Evolutionary conservation across 1,284 basidiomycete genomes (phyloP).

Genomic region (Rhodotorula sp.): DNA sequence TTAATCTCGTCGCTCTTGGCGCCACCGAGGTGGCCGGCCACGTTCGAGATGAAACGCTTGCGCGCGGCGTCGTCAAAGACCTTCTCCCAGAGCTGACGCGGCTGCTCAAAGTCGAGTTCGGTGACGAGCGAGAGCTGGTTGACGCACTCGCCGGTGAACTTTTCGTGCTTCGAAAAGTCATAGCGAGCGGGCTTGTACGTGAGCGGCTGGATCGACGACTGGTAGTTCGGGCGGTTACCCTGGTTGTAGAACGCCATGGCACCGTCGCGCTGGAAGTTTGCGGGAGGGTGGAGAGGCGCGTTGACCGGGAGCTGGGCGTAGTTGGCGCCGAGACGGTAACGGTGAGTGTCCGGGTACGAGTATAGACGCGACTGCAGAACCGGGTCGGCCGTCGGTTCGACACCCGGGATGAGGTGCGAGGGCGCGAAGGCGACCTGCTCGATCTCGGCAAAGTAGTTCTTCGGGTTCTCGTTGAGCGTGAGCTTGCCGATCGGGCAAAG

Average conservation of each 20-base stretch:
- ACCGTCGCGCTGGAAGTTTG: slow-evolving; percentile 73
- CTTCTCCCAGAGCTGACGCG: slow-evolving; percentile 71
- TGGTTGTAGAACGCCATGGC: slow-evolving; percentile 68
- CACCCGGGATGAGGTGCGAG: slow-evolving; percentile 77
- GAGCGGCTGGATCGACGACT: slow-evolving; percentile 69
- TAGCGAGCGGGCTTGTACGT: slow-evolving; percentile 55
- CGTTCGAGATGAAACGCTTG: slow-evolving; percentile 70
- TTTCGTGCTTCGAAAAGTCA: slow-evolving; percentile 60
- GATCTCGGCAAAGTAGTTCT: slow-evolving; percentile 47
- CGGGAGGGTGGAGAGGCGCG: slow-evolving; percentile 50
- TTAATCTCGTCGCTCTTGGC: slow-evolving; percentile 67
- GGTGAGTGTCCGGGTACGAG: slow-evolving; percentile 92
- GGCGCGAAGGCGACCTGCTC: slow-evolving; percentile 74
- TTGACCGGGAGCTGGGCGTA: slow-evolving; percentile 89
- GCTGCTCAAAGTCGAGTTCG: slow-evolving; percentile 88
- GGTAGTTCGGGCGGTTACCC: slow-evolving; percentile 80
- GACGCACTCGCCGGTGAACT: slow-evolving; percentile 69
- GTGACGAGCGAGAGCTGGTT: slow-evolving; percentile 73
- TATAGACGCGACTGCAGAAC: slow-evolving; percentile 89
- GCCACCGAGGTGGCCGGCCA: slow-evolving; percentile 68
- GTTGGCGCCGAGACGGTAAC: slow-evolving; percentile 68
- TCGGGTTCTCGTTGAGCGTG: slow-evolving; percentile 68
- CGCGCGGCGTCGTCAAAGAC: slow-evolving; percentile 71
- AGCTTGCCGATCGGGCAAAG: slow-evolving; percentile 79
- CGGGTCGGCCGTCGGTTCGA: slow-evolving; percentile 84